Base-by-base conservation (phyloP, 257 asterid genomes). In the Gentiana straminea region DNA sequence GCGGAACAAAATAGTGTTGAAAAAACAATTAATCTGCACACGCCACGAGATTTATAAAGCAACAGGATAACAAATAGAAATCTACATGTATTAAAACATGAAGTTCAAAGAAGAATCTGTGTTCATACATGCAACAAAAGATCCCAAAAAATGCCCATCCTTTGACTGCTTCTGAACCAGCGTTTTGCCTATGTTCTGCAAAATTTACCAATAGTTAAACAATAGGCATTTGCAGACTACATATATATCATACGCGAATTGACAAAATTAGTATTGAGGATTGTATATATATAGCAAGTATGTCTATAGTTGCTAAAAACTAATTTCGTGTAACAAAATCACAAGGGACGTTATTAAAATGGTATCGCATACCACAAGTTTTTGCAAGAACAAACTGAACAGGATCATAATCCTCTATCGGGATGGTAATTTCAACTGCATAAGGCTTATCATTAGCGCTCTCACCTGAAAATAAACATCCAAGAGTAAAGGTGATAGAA, bases 91-190 rank as follows among this genome's bases (percentile, higher is more conserved):
- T 34, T 36, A 38, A 41, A 7, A 47, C 7, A 58, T 59, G 48
- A 53, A 35, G 32, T 45, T 61, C 52, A 57, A 57, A 49, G 51
- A 56, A 47, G 36, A 54, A 41, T 37, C 13, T 12, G 8, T 41
- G 51, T 52, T 63, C 92, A 38, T 90, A 87, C 98, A 82, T 59
- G 89, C 94, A 91, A 49, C 94, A 82, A 51, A 87, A 2, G 64
- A 91, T 80, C 63, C 95, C 98, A 67, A 91, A 87, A 69, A 78
- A 75, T 55, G 92, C 89, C 98, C 98, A 87, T 79, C 96, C 94
- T 77, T 62, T 72, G 52, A 75, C 59, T 57, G 79, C 77, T 71
- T 73, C 76, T 47, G 71, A 87, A 44, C 70, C 73, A 64, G 78
- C 83, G 48, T 68, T 62, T 68, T 87, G 94, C 57, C 60, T 61